These are phyloP conservation scores for Rhododendron vialii DNA, from an alignment of 148 eudicot species.

Conservation along the genomic window DNA sequence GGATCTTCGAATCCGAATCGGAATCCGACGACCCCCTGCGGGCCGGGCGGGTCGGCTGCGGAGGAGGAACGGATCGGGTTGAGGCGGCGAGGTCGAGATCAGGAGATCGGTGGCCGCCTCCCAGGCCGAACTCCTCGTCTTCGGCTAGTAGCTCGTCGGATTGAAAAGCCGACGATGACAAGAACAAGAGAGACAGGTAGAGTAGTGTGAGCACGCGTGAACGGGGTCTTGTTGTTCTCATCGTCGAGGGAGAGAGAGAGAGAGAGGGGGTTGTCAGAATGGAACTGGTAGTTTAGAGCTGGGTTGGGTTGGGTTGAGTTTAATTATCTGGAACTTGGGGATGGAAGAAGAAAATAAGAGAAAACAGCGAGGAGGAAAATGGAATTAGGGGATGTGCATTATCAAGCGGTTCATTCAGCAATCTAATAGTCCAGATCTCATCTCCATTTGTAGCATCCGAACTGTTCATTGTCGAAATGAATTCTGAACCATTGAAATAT, in stretches of 20 bases:
- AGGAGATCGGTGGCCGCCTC: constrained; percentile 30
- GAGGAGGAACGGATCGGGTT: not conserved
- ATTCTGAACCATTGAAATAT: too few relatives aligned
- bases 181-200: not conserved
- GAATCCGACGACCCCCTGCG: constrained; percentile 55
- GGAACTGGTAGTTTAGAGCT: not conserved
- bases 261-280: not conserved
- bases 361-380: too few relatives aligned
- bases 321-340: too few relatives aligned
- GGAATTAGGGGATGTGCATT: too few relatives aligned
- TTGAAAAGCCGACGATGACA: constrained; percentile 37
- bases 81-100: constrained; percentile 18
- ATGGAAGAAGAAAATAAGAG: too few relatives aligned
- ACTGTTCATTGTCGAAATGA: fast-evolving
- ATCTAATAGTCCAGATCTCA: too few relatives aligned
- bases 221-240: not conserved
- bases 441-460: too few relatives aligned
- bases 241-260: not conserved
- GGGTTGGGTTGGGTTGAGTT: not conserved
- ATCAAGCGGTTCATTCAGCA: too few relatives aligned
- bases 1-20: constrained; percentile 72
- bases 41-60: not conserved
- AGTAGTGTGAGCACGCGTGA: not conserved
- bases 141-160: constrained; percentile 82
- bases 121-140: constrained; percentile 71